A percentile compares a stretch with the other conserved stretches of the same genome.
Evolutionary conservation across 192 early-diverging fungal genomes (phyloP).

Genomic region (Linnemannia zychae): DNA sequence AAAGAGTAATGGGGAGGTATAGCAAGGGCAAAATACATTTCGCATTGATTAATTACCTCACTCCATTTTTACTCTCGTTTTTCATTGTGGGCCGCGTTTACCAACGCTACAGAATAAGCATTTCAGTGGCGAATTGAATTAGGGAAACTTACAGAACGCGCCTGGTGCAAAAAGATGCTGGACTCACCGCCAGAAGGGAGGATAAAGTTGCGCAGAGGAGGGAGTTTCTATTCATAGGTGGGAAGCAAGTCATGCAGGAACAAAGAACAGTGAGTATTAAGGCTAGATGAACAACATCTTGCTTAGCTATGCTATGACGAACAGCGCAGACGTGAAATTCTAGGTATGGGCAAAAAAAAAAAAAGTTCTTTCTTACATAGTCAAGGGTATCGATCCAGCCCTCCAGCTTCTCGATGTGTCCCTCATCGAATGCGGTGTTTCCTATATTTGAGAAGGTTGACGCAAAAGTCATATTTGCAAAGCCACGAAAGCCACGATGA

Average conservation of each 20-base stretch:
- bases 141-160: constrained; percentile 70
- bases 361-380: constrained; percentile 32
- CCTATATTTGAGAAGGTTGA: constrained; percentile 22
- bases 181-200: constrained; percentile 86
- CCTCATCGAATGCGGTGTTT: constrained; percentile 85
- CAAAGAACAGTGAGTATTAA: constrained; percentile 47
- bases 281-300: background rate
- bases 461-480: background rate
- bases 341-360: background rate
- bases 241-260: constrained; percentile 66
- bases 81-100: no score
- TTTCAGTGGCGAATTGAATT: background rate
- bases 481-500: background rate
- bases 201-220: constrained; percentile 59
- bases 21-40: no score
- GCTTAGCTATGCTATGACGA: background rate
- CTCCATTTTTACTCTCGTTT: background rate
- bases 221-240: constrained; percentile 39
- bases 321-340: background rate
- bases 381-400: constrained; percentile 89
- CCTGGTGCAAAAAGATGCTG: constrained; percentile 85
- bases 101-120: background rate
- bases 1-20: background rate
- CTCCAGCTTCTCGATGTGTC: constrained; percentile 75
- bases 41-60: background rate